Percentiles rank a stretch among this genome's conserved stretches.
These are phyloP conservation scores for Ceratobasidium sp. DNA, from an alignment of 1,284 basidiomycete species.

Conservation along the genomic window DNA sequence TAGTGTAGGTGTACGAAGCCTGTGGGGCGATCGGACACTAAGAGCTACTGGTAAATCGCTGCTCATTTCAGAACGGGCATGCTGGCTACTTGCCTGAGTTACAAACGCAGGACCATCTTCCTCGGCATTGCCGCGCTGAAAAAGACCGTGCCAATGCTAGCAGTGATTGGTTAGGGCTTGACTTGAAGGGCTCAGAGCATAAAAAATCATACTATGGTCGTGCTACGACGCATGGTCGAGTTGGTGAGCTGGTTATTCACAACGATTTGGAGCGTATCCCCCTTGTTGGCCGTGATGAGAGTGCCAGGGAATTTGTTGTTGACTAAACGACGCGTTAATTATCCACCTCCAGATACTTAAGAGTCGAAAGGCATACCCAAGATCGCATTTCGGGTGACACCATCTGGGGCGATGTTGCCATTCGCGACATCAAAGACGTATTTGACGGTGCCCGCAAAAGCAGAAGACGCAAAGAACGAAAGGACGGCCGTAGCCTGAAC, in stretches of 20 bases:
- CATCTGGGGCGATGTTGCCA: slow-evolving; percentile 46
- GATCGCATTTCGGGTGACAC: slow-evolving; percentile 48
- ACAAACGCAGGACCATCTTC: slow-evolving; percentile 51
- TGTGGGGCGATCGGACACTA: slow-evolving; percentile 56
- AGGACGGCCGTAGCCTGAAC: slow-evolving; percentile 28
- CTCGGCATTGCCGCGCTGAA: slow-evolving; percentile 52
- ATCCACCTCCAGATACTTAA: not conserved
- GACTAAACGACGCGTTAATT: not conserved
- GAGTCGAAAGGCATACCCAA: slow-evolving; percentile 1
- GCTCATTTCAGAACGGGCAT: no score
- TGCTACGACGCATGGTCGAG: slow-evolving; percentile 45
- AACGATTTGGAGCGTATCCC: slow-evolving; percentile 41
- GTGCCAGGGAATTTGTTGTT: slow-evolving; percentile 44
- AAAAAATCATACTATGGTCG: slow-evolving; percentile 44
- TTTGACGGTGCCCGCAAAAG: slow-evolving; percentile 11
- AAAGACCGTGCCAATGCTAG: slow-evolving; percentile 62
- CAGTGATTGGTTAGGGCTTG: slow-evolving; percentile 17
- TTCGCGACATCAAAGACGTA: slow-evolving; percentile 29
- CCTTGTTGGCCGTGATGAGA: slow-evolving; percentile 42
- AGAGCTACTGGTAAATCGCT: no score
- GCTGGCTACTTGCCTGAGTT: not conserved
- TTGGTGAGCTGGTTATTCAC: slow-evolving; percentile 44
- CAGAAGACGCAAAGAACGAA: slow-evolving; percentile 33
- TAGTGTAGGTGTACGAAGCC: slow-evolving; percentile 37
- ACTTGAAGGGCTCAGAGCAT: slow-evolving; percentile 2